Base-by-base conservation (phyloP, 2,329 filamentous ascomycete species). In the Colletotrichum sp. region DNA sequence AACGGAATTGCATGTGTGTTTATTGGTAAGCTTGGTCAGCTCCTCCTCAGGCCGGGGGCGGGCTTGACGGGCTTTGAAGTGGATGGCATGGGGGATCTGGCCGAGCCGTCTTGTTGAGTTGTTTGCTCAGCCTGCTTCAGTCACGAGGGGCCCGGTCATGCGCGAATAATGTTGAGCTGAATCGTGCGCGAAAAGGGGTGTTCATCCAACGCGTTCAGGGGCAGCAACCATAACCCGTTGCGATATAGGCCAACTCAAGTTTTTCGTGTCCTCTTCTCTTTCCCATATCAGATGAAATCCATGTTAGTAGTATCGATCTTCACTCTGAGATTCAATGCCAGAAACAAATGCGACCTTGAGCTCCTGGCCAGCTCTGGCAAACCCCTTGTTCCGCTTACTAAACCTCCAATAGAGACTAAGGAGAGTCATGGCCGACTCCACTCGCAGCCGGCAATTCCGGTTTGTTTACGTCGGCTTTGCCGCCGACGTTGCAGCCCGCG, bases 391-490 rank as follows among this genome's bases (percentile, higher is more conserved):
- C 59, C 59, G 59, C 32, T 64, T 64, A 36, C 21, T 16, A 26
- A 39, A 21, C 15, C 28, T 21, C 13, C 30, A 32, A 21, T 62
- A 30, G 26, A 32, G 59, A 34, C 26, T 52, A 5, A 49, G 65
- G 34, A 10, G 55, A 68, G 55, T 64, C 21, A 64, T 18, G 30
- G 3, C 9, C 16, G 7, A 52, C 72, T 62, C 72, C 67, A 71
- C 67, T 3, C n/a, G 1, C 2, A 34, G 1, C 60, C 72, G 72
- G 72, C n/a, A 75, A 65, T 65, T 66, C 72, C 72, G 72, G 34
- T 15, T 44, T 66, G 49, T 70, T 66, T 49, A 71, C 32, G 26
- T 60, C 67, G 72, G 72, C 59, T 75, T 71, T 64, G 32, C 67
- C 72, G 67, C 39, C 59, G 21, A 65, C 26, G 60, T 71, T 34